Base-by-base conservation (phyloP, 1,284 basidiomycete species). In the Inonotus obliquus region DNA sequence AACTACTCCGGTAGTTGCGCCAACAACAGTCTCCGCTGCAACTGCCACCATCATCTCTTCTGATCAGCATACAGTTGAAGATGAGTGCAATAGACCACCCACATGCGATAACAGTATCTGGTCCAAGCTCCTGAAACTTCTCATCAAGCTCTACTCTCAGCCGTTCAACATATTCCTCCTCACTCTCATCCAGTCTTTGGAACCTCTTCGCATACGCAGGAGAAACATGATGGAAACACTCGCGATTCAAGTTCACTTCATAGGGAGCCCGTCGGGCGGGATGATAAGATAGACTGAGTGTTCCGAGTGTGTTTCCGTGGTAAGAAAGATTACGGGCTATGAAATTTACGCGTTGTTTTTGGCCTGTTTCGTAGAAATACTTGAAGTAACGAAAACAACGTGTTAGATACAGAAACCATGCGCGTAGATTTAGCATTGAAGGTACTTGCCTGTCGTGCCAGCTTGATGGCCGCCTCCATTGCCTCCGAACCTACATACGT, bases 121-220 rank as follows among this genome's bases (percentile, higher is more conserved):
- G 83, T 1, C 92, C 93, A 13, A 95, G 77, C 67, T 87, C 86
- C 59, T 86, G 71, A 71, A 94, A 92, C 72, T 94, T 93, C 67
- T 86, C 81, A 66, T 95, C 93, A 1, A 95, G 79, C 71, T 95
- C 92, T 64, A 87, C 77, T 39, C 83, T 79, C 35, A 94, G 78
- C 23, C 91, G 78, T 61, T 85, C 81, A 1, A 92, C 89, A 65
- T 94, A 94, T 65, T 86, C 78, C 60, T 84, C 87, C 68, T 92
- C 89, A 1, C 79, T 84, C 74, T 95, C 92, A 17, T 80, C 82
- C 2, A 77, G 70, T 10, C 72, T 78, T 70, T 89, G 80, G 74
- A 92, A 91, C 13, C 92, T 84, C 68, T 84, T 87, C 0, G 88
- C 85, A 70, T 92, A 94, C n/a, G 91, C 92, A 0, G 92, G 91